Evolutionary conservation across 208 protist species (phyloP).

Genomic region (Crithidia mellificae): DNA sequence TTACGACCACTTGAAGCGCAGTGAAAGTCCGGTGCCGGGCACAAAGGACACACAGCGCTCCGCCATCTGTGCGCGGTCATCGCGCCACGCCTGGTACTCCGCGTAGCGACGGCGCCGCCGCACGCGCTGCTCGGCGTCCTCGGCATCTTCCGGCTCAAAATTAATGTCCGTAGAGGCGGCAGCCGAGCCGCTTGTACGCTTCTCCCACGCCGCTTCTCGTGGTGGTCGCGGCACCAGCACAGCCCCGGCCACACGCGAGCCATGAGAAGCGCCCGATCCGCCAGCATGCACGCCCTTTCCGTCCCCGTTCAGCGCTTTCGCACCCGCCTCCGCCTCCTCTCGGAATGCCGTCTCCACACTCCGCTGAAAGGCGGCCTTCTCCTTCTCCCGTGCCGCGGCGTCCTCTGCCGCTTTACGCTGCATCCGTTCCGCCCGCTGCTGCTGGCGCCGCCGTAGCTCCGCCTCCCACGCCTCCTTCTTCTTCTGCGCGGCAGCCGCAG

Average conservation of each 20-base stretch:
- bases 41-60: conserved; percentile 10
- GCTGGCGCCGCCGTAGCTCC: conserved; percentile 28
- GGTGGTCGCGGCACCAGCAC: conserved; percentile 21
- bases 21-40: neutral
- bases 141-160: conserved; percentile 12
- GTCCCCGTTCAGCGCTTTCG: too few species aligned
- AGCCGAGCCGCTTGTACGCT: too few species aligned
- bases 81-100: conserved; percentile 27
- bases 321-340: conserved; percentile 5
- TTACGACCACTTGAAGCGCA: conserved; percentile 21
- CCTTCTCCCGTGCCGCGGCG: conserved; percentile 24
- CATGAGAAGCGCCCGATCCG: neutral
- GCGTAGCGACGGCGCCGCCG: conserved; percentile 18
- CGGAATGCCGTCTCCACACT: conserved; percentile 26
- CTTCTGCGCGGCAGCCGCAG: conserved; percentile 1
- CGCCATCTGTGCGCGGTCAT: conserved; percentile 24
- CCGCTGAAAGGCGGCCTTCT: conserved; percentile 24
- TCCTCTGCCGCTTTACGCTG: conserved; percentile 36
- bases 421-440: conserved; percentile 30
- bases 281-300: neutral
- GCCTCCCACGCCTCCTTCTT: conserved; percentile 28
- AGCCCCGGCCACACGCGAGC: neutral
- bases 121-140: conserved; percentile 21
- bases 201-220: neutral
- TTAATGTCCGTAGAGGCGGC: neutral